phyloP scores from a whole-genome alignment of 495 filamentous ascomycete genomes.

The Tetracladium marchalianum region DNA sequence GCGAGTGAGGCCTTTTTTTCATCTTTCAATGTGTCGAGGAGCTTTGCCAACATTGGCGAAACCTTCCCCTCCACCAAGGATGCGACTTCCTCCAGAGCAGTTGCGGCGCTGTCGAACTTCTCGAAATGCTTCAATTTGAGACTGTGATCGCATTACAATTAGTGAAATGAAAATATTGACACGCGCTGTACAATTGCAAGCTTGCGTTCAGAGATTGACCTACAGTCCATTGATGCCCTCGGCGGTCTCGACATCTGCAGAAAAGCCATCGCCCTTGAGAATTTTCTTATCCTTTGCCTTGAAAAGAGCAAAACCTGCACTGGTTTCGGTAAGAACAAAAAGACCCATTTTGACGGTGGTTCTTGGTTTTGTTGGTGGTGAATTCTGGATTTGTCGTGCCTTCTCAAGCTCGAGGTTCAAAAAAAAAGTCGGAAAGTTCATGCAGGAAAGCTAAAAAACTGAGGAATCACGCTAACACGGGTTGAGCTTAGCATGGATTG shows the following conservation, averaged over 20 bases:
- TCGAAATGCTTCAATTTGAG: conserved; percentile 92
- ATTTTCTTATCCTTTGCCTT: conserved; percentile 98
- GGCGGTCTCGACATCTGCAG: conserved; percentile 61
- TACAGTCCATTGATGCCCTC: conserved; percentile 84
- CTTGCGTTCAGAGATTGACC: conserved; percentile 24
- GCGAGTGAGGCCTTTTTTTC: conserved; percentile 96
- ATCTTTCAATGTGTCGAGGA: conserved; percentile 87
- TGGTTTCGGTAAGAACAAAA: conserved; percentile 83
- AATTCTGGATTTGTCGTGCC: conserved; percentile 1
- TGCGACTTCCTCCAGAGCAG: conserved; percentile 79
- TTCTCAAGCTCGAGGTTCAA: conserved; percentile 7
- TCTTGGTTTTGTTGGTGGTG: conserved; percentile 4
- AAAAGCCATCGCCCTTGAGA: conserved; percentile 71
- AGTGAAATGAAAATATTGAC: not conserved
- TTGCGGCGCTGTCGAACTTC: conserved; percentile 89
- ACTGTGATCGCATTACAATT: conserved; percentile 32
- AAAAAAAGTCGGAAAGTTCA: conserved; percentile 12
- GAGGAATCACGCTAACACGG: too few species aligned
- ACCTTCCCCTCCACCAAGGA: conserved; percentile 89
- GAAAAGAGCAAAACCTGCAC: conserved; percentile 93
- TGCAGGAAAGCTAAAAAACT: conserved; percentile 3
- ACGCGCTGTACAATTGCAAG: conserved; percentile 9
- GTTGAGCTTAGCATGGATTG: too few species aligned
- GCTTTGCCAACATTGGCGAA: conserved; percentile 71
- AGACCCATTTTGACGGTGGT: conserved; percentile 51